A percentile compares a stretch with the other conserved stretches of the same genome.
phyloP scores from a whole-genome alignment of 352 stramenopile genomes.

The Elongisporangium anandrum region DNA sequence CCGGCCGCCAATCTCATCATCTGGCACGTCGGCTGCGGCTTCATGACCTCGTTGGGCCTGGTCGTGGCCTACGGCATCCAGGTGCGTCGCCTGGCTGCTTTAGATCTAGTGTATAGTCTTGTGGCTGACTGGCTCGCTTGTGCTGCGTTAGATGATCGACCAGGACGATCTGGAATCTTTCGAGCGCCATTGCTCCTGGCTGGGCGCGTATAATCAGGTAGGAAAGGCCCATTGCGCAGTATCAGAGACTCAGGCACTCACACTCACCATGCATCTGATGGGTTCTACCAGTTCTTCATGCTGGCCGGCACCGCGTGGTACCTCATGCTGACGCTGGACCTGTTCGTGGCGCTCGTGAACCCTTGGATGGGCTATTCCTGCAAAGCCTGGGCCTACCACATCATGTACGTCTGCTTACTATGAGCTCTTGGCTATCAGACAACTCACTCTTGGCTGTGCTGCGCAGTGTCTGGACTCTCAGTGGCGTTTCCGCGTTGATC shows the following conservation, averaged over 20 bases:
- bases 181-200: constrained; percentile 37
- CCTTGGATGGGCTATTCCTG: constrained; percentile 86
- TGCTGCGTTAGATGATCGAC: constrained; percentile 3
- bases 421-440: constrained; percentile 1
- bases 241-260: neutral
- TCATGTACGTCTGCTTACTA: constrained; percentile 56
- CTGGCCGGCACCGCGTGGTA: constrained; percentile 70
- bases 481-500: constrained; percentile 48
- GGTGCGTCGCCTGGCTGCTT: constrained; percentile 16
- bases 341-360: constrained; percentile 84
- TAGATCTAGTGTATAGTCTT: neutral
- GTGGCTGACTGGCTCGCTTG: neutral
- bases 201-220: constrained; percentile 69
- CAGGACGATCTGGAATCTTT: constrained; percentile 10
- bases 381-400: constrained; percentile 83
- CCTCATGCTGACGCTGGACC: constrained; percentile 78
- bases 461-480: constrained; percentile 67
- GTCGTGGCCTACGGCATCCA: constrained; percentile 48
- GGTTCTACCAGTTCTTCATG: constrained; percentile 67
- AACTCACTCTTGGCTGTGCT: constrained; percentile 1
- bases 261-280: no score
- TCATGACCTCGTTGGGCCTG: constrained; percentile 58
- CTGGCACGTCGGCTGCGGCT: constrained; percentile 67
- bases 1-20: constrained; percentile 70
- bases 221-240: no score